Evolutionary conservation across 345 rosid species (phyloP).

Genomic region (Syzygium grande): DNA sequence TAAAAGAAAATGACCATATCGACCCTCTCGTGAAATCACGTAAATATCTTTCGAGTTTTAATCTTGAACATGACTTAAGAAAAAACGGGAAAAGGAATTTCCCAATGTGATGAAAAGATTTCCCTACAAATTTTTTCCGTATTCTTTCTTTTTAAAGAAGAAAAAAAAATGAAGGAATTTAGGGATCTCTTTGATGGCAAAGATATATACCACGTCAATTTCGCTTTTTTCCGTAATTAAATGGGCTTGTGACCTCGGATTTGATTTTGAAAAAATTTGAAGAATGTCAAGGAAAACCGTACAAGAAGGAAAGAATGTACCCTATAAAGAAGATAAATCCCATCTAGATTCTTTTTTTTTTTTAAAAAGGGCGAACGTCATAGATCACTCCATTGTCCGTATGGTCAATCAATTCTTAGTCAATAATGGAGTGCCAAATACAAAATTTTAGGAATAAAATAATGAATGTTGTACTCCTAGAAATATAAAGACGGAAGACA

Average conservation of each 20-base stretch:
- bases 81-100: no score
- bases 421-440: neutral
- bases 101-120: no score
- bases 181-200: no score
- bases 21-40: no score
- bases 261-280: neutral
- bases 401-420: neutral
- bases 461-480: neutral
- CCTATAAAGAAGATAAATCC: neutral
- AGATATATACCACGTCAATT: no score
- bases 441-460: neutral
- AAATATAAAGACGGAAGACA: neutral
- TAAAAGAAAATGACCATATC: no score
- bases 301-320: rapidly evolving
- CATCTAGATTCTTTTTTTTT: neutral
- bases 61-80: rapidly evolving
- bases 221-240: no score
- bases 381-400: neutral
- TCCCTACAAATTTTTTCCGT: no score
- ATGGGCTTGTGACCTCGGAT: rapidly evolving
- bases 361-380: neutral
- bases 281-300: neutral
- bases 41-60: no score
- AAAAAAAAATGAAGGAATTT: no score
- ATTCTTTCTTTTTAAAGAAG: no score